Evolutionary conservation across 108 stramenopile species (phyloP), one percentile per base, ranked within the genome.

Genomic region (Aurantiochytrium sp.): DNA sequence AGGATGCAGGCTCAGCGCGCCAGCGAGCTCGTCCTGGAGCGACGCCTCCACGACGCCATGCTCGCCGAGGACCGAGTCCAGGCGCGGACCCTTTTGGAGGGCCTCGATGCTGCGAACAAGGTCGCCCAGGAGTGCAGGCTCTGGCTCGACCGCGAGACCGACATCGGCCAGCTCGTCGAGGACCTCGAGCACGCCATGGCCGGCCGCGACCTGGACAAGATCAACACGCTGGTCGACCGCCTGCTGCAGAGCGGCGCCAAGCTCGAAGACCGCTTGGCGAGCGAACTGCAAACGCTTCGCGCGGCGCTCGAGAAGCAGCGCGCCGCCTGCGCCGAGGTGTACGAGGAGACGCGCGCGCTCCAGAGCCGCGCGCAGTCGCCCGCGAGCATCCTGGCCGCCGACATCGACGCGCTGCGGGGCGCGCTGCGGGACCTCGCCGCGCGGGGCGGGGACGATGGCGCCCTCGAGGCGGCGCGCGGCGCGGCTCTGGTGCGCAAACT

Each of bases 401-500:
- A 81, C 19, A 6, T 81, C 2, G 42, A 81, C 10, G 24, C 73
- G 50, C 73, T 81, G 39, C 42, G 30, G 45, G 24, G 27, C n/a
- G 73, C 73, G 30, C 30, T 81, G 73, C 42, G 32, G 45, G 30
- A 6, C 17, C 12, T n/a, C n/a, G n/a, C n/a, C n/a, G n/a, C n/a
- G n/a, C n/a, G n/a, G n/a, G n/a, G 45, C 27, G 19, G 24, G 6
- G 39, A 24, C 6, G 15, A 37, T 41, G 45, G 39, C 24, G 73
- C 45, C 45, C 42, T 48, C 3, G 73, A 81, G 24, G 1, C 32
- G 6, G 24, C 6, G 39, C 73, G 45, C 6, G 73, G 24, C 6
- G 32, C 8, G n/a, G 36, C 45, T 4, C 68, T 91, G 5, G 50
- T 86, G 36, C 32, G 85, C 30, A 54, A 88, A 50, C 85, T 90